Conservation (phyloP, 768 basidiomycete species). For the Boletus subparvulus region DNA sequence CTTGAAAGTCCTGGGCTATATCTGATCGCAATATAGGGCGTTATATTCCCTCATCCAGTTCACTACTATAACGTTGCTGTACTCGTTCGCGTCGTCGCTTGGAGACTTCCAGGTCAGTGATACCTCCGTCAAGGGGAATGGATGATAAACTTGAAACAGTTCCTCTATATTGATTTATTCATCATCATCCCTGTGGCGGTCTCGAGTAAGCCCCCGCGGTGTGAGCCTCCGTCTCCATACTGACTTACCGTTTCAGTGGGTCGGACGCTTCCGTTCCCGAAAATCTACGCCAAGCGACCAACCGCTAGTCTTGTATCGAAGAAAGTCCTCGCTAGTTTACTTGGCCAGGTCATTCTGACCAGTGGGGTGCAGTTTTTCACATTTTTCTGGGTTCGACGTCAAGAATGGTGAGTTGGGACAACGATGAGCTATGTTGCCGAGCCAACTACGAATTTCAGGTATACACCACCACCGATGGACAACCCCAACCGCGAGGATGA, state of each 20-base stretch:
- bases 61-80: conserved; percentile 93
- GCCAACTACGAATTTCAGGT: conserved; percentile 49
- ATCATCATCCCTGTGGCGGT: conserved; percentile 98
- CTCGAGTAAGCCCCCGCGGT: conserved; percentile 63
- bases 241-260: conserved; percentile 65
- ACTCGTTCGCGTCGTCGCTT: conserved; percentile 93
- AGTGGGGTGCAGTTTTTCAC: conserved; percentile 81
- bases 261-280: conserved; percentile 84
- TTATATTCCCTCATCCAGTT: conserved; percentile 98
- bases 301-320: conserved; percentile 95
- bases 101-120: conserved; percentile 88
- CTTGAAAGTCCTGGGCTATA: neutral
- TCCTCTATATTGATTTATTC: conserved; percentile 96
- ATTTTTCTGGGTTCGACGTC: conserved; percentile 84
- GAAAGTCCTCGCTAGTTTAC: conserved; percentile 89
- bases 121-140: neutral
- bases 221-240: neutral
- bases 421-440: neutral
- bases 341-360: conserved; percentile 89
- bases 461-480: conserved; percentile 59
- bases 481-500: conserved; percentile 53
- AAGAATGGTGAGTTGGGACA: conserved; percentile 63
- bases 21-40: conserved; percentile 60
- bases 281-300: conserved; percentile 85
- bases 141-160: conserved; percentile 45